Percentiles rank a stretch among this genome's conserved stretches.
Evolutionary conservation across 495 filamentous ascomycete genomes (phyloP).

Genomic region (Elasticomyces elasticus): DNA sequence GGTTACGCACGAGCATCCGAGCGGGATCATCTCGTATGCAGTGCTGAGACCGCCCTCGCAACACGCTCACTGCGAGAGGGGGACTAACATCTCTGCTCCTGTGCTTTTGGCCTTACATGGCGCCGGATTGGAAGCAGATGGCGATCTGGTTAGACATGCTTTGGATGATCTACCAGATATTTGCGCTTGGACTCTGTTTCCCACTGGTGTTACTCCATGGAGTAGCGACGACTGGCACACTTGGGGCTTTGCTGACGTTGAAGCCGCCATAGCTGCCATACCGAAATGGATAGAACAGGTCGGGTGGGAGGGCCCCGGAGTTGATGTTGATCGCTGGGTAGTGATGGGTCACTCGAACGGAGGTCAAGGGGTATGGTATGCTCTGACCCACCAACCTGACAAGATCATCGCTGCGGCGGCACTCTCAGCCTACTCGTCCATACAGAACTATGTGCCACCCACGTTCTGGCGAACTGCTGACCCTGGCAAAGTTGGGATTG

Average conservation of each 20-base stretch:
- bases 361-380: conserved; percentile 51
- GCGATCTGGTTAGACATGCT: conserved; percentile 35
- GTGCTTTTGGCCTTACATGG: conserved; percentile 46
- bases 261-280: conserved; percentile 43
- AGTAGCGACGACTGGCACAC: conserved; percentile 55
- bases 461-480: conserved; percentile 45
- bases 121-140: conserved; percentile 48
- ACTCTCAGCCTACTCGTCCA: conserved; percentile 49
- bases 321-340: conserved; percentile 42
- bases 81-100: conserved; percentile 25
- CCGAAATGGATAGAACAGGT: conserved; percentile 41
- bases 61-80: conserved; percentile 27
- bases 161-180: conserved; percentile 43
- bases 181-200: conserved; percentile 49
- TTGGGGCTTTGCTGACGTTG: conserved; percentile 50
- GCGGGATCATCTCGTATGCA: conserved; percentile 51
- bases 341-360: conserved; percentile 52
- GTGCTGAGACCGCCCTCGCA: conserved; percentile 47
- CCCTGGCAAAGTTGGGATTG: conserved; percentile 36
- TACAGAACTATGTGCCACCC: conserved; percentile 53
- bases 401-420: conserved; percentile 48
- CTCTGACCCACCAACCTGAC: conserved; percentile 48
- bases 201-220: conserved; percentile 51
- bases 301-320: conserved; percentile 39
- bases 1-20: conserved; percentile 48